Conservation (phyloP, 2,329 filamentous ascomycete species). For the Aspergillus intermedius region DNA sequence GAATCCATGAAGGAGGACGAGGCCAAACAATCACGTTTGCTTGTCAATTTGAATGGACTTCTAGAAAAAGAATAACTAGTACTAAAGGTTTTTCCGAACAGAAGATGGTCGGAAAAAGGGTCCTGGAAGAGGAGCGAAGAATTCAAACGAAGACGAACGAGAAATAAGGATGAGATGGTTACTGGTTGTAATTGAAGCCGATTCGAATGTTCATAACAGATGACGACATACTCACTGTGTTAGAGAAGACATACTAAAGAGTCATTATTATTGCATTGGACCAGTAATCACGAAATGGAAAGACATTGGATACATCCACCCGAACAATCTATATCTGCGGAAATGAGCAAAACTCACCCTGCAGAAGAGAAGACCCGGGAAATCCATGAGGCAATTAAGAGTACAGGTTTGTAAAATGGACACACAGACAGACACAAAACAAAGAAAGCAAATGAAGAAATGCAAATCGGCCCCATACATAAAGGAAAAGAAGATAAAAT, state of each 20-base stretch:
- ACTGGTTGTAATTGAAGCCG: too few species aligned
- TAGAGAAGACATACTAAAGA: constrained; percentile 3
- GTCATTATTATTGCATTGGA: constrained; percentile 4
- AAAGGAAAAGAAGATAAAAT: constrained; percentile 11
- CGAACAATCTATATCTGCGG: background rate
- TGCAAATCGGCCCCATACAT: constrained; percentile 23
- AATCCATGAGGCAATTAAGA: constrained; percentile 8
- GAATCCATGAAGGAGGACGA: too few species aligned
- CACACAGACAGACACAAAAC: constrained; percentile 8
- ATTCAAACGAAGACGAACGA: too few species aligned
- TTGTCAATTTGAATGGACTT: too few species aligned
- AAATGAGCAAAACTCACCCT: constrained; percentile 3
- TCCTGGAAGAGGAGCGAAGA: too few species aligned
- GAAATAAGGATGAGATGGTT: too few species aligned
- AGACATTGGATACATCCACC: constrained; percentile 3
- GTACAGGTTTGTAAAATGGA: constrained; percentile 8
- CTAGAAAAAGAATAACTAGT: too few species aligned
- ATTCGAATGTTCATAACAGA: too few species aligned
- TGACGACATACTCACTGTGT: too few species aligned
- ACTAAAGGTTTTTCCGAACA: too few species aligned
- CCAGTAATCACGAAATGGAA: constrained; percentile 2
- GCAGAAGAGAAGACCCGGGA: constrained; percentile 2
- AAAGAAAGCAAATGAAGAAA: constrained; percentile 10
- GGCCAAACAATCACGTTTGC: too few species aligned
- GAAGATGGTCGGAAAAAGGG: too few species aligned